A percentile compares a stretch with the other conserved stretches of the same genome.
These are phyloP conservation scores for cucumber (Cucumis sativus) DNA, from an alignment of 306 rosid genomes.

Conservation along the genomic window DNA sequence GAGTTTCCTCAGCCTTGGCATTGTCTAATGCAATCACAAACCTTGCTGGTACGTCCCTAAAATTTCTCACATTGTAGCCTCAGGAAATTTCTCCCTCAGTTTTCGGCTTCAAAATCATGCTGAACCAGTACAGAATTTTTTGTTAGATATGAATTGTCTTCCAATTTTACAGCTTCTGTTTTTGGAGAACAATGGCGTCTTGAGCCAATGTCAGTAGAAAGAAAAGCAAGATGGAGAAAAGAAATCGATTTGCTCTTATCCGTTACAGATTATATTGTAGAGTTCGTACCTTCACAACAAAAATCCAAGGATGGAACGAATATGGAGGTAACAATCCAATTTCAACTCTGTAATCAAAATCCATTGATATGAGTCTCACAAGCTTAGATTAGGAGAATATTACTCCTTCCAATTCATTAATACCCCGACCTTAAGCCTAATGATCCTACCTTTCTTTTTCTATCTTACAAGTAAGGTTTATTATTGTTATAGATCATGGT, in stretches of 20 bases:
- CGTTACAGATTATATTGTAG: conserved; percentile 74
- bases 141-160: neutral
- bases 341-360: neutral
- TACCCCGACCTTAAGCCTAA: neutral
- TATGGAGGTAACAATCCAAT: conserved; percentile 62
- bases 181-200: conserved; percentile 79
- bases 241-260: conserved; percentile 83
- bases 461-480: neutral
- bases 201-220: conserved; percentile 73
- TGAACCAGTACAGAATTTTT: neutral
- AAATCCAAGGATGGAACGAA: conserved; percentile 57
- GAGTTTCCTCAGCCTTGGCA: conserved; percentile 94
- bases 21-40: conserved; percentile 94
- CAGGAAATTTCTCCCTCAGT: no score
- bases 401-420: neutral
- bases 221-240: conserved; percentile 76
- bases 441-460: neutral
- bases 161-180: conserved; percentile 60
- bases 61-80: neutral
- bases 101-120: no score
- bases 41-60: conserved; percentile 54
- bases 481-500: conserved; percentile 65
- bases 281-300: conserved; percentile 85
- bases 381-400: neutral
- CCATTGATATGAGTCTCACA: neutral